phyloP scores from a whole-genome alignment of 441 rosid species.

The Hura crepitans region DNA sequence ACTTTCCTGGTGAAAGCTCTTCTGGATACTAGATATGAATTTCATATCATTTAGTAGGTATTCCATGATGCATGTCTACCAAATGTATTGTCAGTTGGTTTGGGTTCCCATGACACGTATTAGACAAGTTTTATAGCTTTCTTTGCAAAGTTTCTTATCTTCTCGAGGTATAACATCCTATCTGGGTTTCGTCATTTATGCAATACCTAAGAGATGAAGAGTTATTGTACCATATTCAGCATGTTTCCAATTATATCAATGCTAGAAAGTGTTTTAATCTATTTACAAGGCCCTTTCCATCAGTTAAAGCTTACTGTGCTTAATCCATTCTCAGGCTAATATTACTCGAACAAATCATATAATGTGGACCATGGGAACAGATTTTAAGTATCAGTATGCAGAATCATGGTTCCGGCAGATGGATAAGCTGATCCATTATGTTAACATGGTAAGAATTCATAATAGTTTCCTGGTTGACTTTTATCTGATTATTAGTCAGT shows the following conservation, averaged over 20 bases:
- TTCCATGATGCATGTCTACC: background rate
- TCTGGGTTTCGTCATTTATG: conserved; percentile 1
- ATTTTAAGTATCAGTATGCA: conserved; percentile 95
- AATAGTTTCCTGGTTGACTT: conserved; percentile 11
- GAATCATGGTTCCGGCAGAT: conserved; percentile 84
- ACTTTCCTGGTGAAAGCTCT: background rate
- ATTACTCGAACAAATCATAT: conserved; percentile 86
- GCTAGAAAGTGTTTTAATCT: conserved; percentile 15
- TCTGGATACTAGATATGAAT: background rate
- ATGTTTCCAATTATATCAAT: conserved; percentile 2
- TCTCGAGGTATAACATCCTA: background rate
- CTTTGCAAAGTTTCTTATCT: conserved; percentile 4
- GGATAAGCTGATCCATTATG: conserved; percentile 98
- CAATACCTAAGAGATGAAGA: conserved; percentile 16
- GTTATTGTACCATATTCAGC: conserved; percentile 2
- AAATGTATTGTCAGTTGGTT: background rate
- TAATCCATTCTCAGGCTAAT: conserved; percentile 65
- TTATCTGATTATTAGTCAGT: background rate
- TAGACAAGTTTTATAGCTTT: background rate
- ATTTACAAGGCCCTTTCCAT: conserved; percentile 6
- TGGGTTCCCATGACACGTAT: background rate
- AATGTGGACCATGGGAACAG: conserved; percentile 99
- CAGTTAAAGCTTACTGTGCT: conserved; percentile 10
- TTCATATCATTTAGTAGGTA: conserved; percentile 2
- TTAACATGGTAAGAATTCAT: conserved; percentile 64